Evolutionary conservation across 352 stramenopile genomes (phyloP), one percentile per base, ranked within the genome.

Genomic region (Phytopythium mirpurense): DNA sequence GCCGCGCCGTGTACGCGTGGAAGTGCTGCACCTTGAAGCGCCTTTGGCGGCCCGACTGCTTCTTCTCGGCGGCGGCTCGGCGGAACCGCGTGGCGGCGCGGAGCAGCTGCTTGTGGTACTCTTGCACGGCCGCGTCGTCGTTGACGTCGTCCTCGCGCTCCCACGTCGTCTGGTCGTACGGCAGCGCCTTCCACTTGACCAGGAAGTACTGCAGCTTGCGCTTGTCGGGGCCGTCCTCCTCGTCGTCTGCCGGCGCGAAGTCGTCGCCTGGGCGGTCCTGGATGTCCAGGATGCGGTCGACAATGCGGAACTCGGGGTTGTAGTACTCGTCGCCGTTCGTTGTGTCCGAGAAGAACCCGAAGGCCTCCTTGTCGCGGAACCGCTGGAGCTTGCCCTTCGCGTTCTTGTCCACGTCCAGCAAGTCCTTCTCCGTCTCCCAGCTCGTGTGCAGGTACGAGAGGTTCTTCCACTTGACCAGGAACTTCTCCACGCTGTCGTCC

Each of bases 111-210:
- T 74, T 65, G 51, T 93, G 68, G 58, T 98, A 98, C 15, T 79
- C 45, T n/a, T 79, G 51, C 15, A 96, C 70, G 9, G 85, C 85
- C 0, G 72, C 78, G 45, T 94, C 80, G 51, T 96, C 85, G 36
- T 86, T 64, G 14, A 99, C 93, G 70, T 99, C 97, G 56, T 98
- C 84, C 50, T 97, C 88, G 1, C 91, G 96, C 64, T 99, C 97
- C 97, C 97, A 99, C 15, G 96, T 98, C 43, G 97, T 96, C 19
- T 97, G 83, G 54, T 99, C 95, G 60, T 99, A 99, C 36, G 95
- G 73, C 29, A 98, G 72, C 19, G 91, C 94, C 49, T 97, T 97
- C 98, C 98, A 99, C 70, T 99, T 99, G 34, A 99, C 88, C 10
- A 99, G 75, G 60, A 98, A 99, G 65, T 98, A 98, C 53, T 88